Evolutionary conservation across 148 eudicot species (phyloP), one percentile per base, ranked within the genome.

Genomic region (Polygonum maritimum): DNA sequence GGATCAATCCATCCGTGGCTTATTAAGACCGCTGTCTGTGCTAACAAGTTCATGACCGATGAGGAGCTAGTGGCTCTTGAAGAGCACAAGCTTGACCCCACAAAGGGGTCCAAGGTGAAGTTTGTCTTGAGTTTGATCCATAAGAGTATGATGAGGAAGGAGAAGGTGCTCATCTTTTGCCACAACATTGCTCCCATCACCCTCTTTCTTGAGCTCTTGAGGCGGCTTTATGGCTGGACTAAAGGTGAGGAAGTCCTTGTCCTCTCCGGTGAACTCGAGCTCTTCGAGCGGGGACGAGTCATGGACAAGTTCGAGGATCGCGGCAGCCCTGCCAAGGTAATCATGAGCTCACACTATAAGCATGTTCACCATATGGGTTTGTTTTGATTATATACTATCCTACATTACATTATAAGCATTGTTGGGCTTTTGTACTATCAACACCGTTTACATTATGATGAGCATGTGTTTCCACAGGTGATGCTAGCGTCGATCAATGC

Each of bases 231-330:
- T 21, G 94, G 96, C 60, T 95, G 97, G 97, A 79, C 75, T 52
- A 92, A 88, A 83, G 97, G 99, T n/a, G 81, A 85, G 38, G 99
- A 95, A 77, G 91, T 92, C 10, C 85, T 95, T 13, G 99, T 95
- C 49, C 89, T 95, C 63, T 88, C 84, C 75, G 99, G 99, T 4
- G 96, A 92, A 44, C 87, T 95, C 5, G 99, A 95, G 85, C 94
- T 95, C 16, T 92, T 90, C 13, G 97, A 95, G 79, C 77, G 99
- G 12, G 99, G 99, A 21, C 75, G 92, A 14, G 89, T 92, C 26
- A 95, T 95, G 91, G 99, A 95, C 60, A 89, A 83, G 76, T 95
- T 95, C 71, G 99, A 95, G 83, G 96, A 95, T 79, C 91, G 90
- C 15, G 90, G 87, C 5, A 97, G 99, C 44, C 81, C 90, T 3